Base-by-base conservation (phyloP, 257 asterid species). In the Agastache rugosa region DNA sequence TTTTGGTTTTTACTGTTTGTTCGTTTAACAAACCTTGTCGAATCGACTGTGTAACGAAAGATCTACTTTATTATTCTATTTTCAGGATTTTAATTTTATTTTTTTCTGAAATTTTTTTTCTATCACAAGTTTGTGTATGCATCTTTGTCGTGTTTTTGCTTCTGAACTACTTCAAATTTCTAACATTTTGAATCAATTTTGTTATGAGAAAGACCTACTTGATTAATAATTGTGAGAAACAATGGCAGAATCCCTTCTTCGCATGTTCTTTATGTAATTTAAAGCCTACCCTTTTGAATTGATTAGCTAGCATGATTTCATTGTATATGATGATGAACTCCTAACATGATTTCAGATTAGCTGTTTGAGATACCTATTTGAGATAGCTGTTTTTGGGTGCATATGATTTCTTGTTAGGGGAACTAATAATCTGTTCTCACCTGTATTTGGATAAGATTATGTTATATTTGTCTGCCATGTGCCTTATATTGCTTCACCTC, bases 391-490 rank as follows among this genome's bases (percentile, higher is more conserved):
- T 77, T 69, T 55, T 76, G 66, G 71, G 64, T 78, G 76, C 73
- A 69, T 72, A 56, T 54, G 79, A 75, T 66, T 68, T 79, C 11
- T 56, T 66, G 77, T 67, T 73, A 76, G 77, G 51, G 50, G 20
- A 55, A 69, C 67, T 72, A 48, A 41, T 69, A 72, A 61, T 82
- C 4, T 51, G 48, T 55, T 58, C 17, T 82, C 80, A 69, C 69
- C 79, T 23, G 70, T 75, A 77, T 70, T 75, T 53, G 88, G 83
- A 80, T 79, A 76, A 69, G 61, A 82, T 51, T 63, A 3, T 82
- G 69, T 63, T 82, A 35, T 65, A 51, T 76, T 67, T 67, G 34
- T 58, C 84, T 75, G 88, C 42, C 69, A 67, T 68, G 34, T 63
- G 15, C 34, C n/a, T n/a, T n/a, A n/a, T 51, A 68, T 79, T 74